phyloP scores from a whole-genome alignment of 176 grass and related monocot genomes.

The Carex parvula region DNA sequence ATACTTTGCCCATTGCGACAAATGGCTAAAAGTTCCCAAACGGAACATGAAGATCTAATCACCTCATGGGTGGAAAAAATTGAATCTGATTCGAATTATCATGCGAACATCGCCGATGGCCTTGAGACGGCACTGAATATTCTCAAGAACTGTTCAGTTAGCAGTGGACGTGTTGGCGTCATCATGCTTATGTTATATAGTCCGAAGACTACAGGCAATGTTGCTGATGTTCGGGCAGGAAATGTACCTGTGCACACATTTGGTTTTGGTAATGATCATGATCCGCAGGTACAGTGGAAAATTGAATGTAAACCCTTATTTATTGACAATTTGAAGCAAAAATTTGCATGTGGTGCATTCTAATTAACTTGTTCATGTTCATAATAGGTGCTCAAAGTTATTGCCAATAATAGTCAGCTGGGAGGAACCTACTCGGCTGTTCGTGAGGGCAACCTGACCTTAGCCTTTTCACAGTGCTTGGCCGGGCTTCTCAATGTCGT shows the following conservation, averaged over 20 bases:
- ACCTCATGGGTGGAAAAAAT: no score
- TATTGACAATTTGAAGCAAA: neutral
- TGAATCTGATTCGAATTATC: no score
- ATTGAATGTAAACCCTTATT: neutral
- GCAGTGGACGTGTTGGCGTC: neutral
- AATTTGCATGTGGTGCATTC: neutral
- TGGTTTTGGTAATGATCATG: slow-evolving; percentile 26
- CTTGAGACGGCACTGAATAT: neutral
- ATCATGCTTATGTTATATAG: slow-evolving; percentile 37
- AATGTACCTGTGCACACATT: slow-evolving; percentile 35
- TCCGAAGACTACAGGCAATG: no score
- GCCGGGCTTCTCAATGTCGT: slow-evolving; percentile 34
- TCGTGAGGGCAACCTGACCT: slow-evolving; percentile 16
- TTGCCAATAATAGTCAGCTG: slow-evolving; percentile 2
- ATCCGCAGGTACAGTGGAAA: slow-evolving; percentile 4
- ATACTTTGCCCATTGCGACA: neutral
- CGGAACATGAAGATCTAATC: no score
- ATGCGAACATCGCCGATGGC: neutral
- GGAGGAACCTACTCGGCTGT: slow-evolving; percentile 38
- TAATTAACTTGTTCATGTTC: neutral
- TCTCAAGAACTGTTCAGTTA: neutral
- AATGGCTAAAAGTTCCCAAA: neutral
- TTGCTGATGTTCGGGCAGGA: neutral
- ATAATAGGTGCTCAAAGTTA: slow-evolving; percentile 11
- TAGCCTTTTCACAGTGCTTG: slow-evolving; percentile 30